These are phyloP conservation scores for Lepraria neglecta DNA, from an alignment of 495 filamentous ascomycete genomes.

Conservation along the genomic window DNA sequence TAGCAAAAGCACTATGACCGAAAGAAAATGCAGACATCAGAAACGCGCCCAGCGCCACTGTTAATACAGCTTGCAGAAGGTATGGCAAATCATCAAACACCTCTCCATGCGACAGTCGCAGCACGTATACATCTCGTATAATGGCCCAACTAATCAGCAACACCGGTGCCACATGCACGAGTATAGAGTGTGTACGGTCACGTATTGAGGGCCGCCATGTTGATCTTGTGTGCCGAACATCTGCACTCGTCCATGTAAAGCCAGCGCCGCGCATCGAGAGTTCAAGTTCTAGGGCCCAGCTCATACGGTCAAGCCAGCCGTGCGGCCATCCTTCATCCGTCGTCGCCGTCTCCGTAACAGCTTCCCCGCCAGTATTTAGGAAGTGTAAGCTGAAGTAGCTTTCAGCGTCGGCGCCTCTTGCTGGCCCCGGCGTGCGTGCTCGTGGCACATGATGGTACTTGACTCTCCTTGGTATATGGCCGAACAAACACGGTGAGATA, in stretches of 20 bases:
- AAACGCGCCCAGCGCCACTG: conserved; percentile 26
- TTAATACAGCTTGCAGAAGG: conserved; percentile 21
- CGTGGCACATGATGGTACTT: conserved; percentile 24
- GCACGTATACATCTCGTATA: conserved; percentile 21
- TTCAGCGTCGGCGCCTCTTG: conserved; percentile 9
- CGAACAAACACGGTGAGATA: conserved; percentile 22
- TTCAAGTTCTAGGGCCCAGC: conserved; percentile 28
- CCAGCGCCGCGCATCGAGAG: conserved; percentile 27
- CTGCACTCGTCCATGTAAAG: conserved; percentile 28
- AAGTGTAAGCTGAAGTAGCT: conserved; percentile 26
- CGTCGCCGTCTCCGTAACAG: conserved; percentile 24
- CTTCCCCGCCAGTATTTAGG: conserved; percentile 18
- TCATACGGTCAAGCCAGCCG: conserved; percentile 22
- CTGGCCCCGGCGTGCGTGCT: background rate
- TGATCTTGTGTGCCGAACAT: conserved; percentile 25
- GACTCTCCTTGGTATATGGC: conserved; percentile 24
- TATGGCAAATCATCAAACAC: conserved; percentile 24
- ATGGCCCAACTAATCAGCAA: conserved; percentile 22
- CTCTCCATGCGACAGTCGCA: conserved; percentile 10
- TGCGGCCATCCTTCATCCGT: conserved; percentile 21
- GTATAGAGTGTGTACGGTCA: conserved; percentile 23
- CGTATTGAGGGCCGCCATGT: conserved; percentile 25
- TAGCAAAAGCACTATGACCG: conserved; percentile 25
- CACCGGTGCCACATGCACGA: conserved; percentile 24
- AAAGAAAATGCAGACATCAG: conserved; percentile 25